Evolutionary conservation across 2,329 filamentous ascomycete species (phyloP), one percentile per base, ranked within the genome.

Genomic region (Colletotrichum acutatum): DNA sequence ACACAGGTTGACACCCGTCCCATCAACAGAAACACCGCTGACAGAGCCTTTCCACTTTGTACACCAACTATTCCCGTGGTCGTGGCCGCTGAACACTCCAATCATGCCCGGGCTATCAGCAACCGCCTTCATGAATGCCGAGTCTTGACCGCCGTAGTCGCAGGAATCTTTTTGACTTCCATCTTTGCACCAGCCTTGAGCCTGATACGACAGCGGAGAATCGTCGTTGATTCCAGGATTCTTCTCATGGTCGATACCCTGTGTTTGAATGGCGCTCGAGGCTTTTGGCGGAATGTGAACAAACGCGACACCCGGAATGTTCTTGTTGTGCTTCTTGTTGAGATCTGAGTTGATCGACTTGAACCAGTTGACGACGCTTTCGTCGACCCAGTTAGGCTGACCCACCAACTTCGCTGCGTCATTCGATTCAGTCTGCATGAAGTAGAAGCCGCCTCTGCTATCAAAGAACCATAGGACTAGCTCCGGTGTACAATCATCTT

Each of bases 391-490:
- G 70, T 84, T 81, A 0, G 83, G 83, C 42, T 83, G 81, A 0
- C 78, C 79, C 22, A 83, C 76, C 3, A 75, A 71, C n/a, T 77
- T 76, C 28, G n/a, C 12, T 9, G 61, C 52, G n/a, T 24, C 30
- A 6, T 16, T 81, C 76, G 56, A 78, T 68, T 2, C 78, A 62
- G 65, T 83, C 66, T 57, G 75, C 76, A 74, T 81, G 76, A 86
- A 90, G 61, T 84, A 82, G 64, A 84, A 83, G 8, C 91, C 91
- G 46, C 91, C 91, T 19, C 88, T 85, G 68, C 86, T 89, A 77
- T 94, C 93, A 76, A 95, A 94, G 82, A 94, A 94, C 91, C 92
- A 95, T 1, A 95, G 83, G 0, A 94, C 77, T 37, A 87, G 75
- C 59, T 82, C 82, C 0, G 85, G 84, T 1, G 75, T 71, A 69